Evolutionary conservation across 2,329 filamentous ascomycete genomes (phyloP), one percentile per base, ranked within the genome.

Genomic region (Fusarium ambrosium): DNA sequence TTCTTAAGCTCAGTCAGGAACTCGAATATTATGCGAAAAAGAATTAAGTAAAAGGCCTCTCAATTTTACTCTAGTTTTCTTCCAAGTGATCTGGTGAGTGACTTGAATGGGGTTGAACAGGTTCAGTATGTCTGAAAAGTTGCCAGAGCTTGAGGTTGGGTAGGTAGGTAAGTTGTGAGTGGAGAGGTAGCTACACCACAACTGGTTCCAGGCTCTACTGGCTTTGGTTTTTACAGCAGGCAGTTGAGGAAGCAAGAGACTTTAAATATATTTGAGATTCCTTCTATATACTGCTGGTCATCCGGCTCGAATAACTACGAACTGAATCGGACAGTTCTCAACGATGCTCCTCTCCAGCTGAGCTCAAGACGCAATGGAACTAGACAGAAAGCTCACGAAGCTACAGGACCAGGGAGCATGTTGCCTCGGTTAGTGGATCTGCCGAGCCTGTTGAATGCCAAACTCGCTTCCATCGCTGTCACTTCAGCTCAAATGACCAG

Each of bases 391-490:
- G 29, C 32, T 58, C 32, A 34, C 29, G 32, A 36, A 36, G 53
- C 53, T 58, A 22, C 53, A 32, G 22, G 22, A 48, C 43, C 22
- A 48, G 43, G 43, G 43, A 48, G 53, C n/a, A 56, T 36, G 6
- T 22, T 36, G 53, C 53, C 53, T 58, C 53, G n/a, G 53, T 18
- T 37, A 58, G 53, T 37, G 20, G 53, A 58, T 58, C 53, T 58
- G 3, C 27, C 18, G 3, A 29, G 48, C 27, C 27, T 55, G 27
- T 13, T 58, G 3, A 24, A 37, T 37, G n/a, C 56, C 22, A 39
- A 11, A 20, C 34, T 27, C 34, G 20, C 10, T 59, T 39, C 36
- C 36, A 59, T 43, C 39, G 20, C 22, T 18, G 16, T 16, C 16
- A 8, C 41, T 14, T 48, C 27, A 48, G 59, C n/a, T 24, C 39